phyloP scores from a whole-genome alignment of 208 protist species.

The Trypanosoma avium region DNA sequence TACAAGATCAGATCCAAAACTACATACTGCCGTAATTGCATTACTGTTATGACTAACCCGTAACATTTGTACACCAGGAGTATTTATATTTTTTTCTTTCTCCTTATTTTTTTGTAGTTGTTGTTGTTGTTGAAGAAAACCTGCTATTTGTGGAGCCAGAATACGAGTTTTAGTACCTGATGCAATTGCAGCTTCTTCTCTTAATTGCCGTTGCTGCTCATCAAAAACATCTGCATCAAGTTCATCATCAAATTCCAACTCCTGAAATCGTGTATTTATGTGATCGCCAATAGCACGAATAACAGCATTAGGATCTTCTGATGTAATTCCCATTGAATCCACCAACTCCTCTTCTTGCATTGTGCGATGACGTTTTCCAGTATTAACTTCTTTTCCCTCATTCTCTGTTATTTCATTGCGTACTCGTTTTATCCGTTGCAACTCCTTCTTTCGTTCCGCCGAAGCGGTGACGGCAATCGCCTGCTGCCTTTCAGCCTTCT shows the following conservation, averaged over 20 bases:
- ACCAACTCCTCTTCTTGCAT: slow-evolving; percentile 16
- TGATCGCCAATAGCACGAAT: slow-evolving; percentile 75
- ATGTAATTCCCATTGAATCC: slow-evolving; percentile 22
- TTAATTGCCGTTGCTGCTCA: slow-evolving; percentile 59
- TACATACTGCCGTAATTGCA: slow-evolving; percentile 75
- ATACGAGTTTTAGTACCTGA: slow-evolving; percentile 73
- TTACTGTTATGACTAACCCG: slow-evolving; percentile 86
- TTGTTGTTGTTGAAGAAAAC: slow-evolving; percentile 36
- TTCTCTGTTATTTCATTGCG: neutral
- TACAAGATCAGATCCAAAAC: slow-evolving; percentile 58
- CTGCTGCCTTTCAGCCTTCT: slow-evolving; percentile 47
- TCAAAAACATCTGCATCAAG: slow-evolving; percentile 76
- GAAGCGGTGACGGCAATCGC: slow-evolving; percentile 45
- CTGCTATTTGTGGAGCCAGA: slow-evolving; percentile 42
- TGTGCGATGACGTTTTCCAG: slow-evolving; percentile 4
- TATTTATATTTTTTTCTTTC: neutral
- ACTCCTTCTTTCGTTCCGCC: slow-evolving; percentile 35
- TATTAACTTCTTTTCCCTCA: neutral
- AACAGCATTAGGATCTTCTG: slow-evolving; percentile 17
- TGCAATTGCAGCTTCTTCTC: slow-evolving; percentile 79
- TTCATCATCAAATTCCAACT: slow-evolving; percentile 53
- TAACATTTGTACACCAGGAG: slow-evolving; percentile 24
- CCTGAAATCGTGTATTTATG: slow-evolving; percentile 78
- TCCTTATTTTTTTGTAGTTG: neutral
- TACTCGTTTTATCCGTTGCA: slow-evolving; percentile 19